Base-by-base conservation (phyloP, 371 early-diverging fungal genomes). In the Mucor circinelloides region DNA sequence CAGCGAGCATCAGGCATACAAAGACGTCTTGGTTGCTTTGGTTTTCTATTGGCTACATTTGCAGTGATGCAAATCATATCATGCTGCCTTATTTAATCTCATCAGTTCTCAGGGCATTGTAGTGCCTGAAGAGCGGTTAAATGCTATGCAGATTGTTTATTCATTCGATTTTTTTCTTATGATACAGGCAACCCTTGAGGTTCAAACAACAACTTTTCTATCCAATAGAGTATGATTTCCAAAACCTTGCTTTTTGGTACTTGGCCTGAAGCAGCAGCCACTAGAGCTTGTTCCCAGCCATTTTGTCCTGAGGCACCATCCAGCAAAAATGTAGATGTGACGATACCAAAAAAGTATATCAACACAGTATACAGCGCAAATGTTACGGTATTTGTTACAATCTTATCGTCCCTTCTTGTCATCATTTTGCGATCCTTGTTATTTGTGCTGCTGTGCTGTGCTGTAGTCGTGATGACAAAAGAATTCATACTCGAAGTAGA, bases 311-410 rank as follows among this genome's bases (percentile, higher is more conserved):
- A 62, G 9, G 76, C 73, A 54, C 70, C 79, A 57, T 85, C 85
- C 55, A 85, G 69, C 17, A 85, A 60, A 60, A 85, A 85, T 0
- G 84, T 82, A 31, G 84, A 83, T 8, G 85, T 85, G 46, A 85
- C 80, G 58, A 85, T 85, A 52, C 85, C 85, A 68, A 85, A 85
- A 58, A 83, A 77, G 73, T 85, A 85, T 21, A 85, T 77, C 19
- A 83, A 63, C 12, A 85, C 72, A 15, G 85, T 85, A 65, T 85
- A 85, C 12, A 85, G 59, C 9, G 83, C 85, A 74, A 85, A 85
- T 9, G 85, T 85, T 1, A 82, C 79, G 1, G 85, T 85, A 56
- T 78, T 81, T 44, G 79, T 82, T 6, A 85, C 77, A 6, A 82
- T 71, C 21, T 76, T 70, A 38, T 83, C 80, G 52, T 81, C 78